phyloP scores from a whole-genome alignment of 331 rosid genomes.

The Prunus yedoensis region DNA sequence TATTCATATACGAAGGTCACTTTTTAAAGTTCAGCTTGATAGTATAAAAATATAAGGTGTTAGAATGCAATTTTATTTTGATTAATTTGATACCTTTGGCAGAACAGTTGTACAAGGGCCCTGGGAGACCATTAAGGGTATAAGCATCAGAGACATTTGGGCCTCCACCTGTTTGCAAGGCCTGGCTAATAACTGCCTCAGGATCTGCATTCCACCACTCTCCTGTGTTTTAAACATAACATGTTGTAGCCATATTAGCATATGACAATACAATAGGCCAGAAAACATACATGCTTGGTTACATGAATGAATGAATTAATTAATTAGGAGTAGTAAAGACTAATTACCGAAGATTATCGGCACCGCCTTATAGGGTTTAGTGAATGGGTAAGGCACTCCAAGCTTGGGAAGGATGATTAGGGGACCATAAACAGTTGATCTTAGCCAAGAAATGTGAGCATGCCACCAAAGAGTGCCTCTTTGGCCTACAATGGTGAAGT shows the following conservation, averaged over 20 bases:
- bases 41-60: too few relatives aligned
- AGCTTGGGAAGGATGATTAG: slow-evolving; percentile 54
- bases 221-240: slow-evolving; percentile 26
- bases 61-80: too few relatives aligned
- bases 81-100: slow-evolving; percentile 35
- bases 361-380: slow-evolving; percentile 52
- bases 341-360: slow-evolving; percentile 51
- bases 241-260: too few relatives aligned
- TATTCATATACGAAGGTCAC: too few relatives aligned
- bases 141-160: slow-evolving; percentile 70
- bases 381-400: slow-evolving; percentile 51
- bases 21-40: too few relatives aligned
- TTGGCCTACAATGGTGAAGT: slow-evolving; percentile 54
- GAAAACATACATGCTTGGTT: background rate
- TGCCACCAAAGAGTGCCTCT: slow-evolving; percentile 70
- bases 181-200: slow-evolving; percentile 55
- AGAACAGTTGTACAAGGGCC: slow-evolving; percentile 61
- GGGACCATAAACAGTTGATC: slow-evolving; percentile 63
- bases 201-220: slow-evolving; percentile 60
- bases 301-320: too few relatives aligned
- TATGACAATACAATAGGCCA: too few relatives aligned
- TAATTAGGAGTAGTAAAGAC: background rate
- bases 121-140: slow-evolving; percentile 39
- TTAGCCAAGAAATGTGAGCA: slow-evolving; percentile 60
- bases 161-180: slow-evolving; percentile 53